Conservation (phyloP, 768 basidiomycete species). For the Kwoniella sp. region DNA sequence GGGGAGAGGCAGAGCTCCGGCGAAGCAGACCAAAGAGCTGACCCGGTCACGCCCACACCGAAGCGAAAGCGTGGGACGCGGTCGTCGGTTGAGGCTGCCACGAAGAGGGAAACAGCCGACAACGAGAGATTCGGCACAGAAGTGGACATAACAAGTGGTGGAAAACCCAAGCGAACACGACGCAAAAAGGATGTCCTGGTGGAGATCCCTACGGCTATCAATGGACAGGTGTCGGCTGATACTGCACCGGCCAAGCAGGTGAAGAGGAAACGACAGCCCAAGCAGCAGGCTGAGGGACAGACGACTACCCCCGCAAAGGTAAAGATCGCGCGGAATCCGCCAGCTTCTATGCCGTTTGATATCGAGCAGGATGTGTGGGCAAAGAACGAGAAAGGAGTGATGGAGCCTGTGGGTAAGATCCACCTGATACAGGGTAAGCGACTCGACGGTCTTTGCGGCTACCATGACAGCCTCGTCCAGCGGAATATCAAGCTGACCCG, state of each 20-base stretch:
- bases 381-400: constrained; percentile 10
- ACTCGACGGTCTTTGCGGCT: too few species aligned
- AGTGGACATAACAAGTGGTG: too few species aligned
- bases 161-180: not conserved
- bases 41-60: too few species aligned
- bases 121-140: too few species aligned
- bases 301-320: not conserved
- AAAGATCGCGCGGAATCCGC: not conserved
- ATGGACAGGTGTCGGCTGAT: not conserved
- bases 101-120: too few species aligned
- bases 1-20: too few species aligned
- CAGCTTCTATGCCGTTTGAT: too few species aligned
- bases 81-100: too few species aligned
- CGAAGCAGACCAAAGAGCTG: too few species aligned
- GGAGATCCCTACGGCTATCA: constrained; percentile 7
- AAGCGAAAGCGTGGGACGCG: too few species aligned
- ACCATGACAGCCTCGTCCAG: not conserved
- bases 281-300: not conserved
- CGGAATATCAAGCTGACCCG: not conserved
- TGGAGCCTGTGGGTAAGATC: constrained; percentile 27
- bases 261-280: not conserved
- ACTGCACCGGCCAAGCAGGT: too few species aligned
- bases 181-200: constrained; percentile 1
- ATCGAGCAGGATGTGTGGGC: constrained; percentile 3
- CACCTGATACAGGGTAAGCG: constrained; percentile 43